These are phyloP conservation scores for Kingdonia uniflora DNA, from an alignment of 164 flowering plant genomes.

Conservation along the genomic window DNA sequence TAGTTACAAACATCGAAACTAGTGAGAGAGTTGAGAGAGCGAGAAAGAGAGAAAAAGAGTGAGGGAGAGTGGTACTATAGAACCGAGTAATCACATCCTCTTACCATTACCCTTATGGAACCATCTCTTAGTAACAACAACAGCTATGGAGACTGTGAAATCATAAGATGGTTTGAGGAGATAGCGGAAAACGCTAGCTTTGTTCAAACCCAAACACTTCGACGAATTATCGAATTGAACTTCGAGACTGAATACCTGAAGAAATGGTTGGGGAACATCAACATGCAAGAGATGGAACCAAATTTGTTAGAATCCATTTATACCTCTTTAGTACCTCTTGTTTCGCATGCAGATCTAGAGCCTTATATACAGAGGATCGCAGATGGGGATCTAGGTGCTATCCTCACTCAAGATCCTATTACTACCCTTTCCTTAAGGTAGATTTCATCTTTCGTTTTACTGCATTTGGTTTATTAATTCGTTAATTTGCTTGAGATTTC, in stretches of 20 bases:
- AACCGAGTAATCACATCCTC: not conserved
- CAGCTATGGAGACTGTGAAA: slow-evolving; percentile 16
- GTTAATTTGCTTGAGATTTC: not conserved
- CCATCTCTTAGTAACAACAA: slow-evolving; percentile 1
- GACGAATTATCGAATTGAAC: slow-evolving; percentile 47
- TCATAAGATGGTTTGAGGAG: slow-evolving; percentile 56
- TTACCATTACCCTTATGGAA: slow-evolving; percentile 3
- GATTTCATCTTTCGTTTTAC: not conserved
- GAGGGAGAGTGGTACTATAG: no score
- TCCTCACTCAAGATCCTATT: slow-evolving; percentile 64
- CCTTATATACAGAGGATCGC: slow-evolving; percentile 68
- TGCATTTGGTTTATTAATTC: not conserved
- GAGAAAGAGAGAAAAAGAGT: no score
- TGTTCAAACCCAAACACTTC: slow-evolving; percentile 53
- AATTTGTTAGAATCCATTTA: slow-evolving; percentile 37
- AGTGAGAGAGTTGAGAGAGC: no score
- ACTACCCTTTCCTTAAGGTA: slow-evolving; percentile 70
- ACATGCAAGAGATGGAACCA: slow-evolving; percentile 39
- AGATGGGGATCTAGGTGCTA: slow-evolving; percentile 55
- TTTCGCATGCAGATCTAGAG: slow-evolving; percentile 62
- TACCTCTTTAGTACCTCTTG: slow-evolving; percentile 57
- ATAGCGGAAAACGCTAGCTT: slow-evolving; percentile 35
- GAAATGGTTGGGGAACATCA: slow-evolving; percentile 43
- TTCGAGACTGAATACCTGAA: slow-evolving; percentile 52
- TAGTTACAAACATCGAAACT: no score